Evolutionary conservation across 2,329 filamentous ascomycete species (phyloP), one percentile per base, ranked within the genome.

Genomic region (Gyromitra esculenta): DNA sequence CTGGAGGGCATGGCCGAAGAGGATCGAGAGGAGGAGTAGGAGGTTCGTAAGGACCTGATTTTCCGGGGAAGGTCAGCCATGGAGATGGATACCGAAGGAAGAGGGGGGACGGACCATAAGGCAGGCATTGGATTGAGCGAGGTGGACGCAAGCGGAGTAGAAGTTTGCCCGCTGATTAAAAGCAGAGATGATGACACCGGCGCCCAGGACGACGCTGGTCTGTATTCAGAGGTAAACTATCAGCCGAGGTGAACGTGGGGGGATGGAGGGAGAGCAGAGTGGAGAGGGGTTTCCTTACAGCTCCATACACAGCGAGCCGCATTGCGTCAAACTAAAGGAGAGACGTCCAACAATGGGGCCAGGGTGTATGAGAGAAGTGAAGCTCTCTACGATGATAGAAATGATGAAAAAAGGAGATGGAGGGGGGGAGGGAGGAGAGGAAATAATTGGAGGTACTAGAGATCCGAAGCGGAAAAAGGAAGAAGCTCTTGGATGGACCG

Each of bases 91-190:
- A 62, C 25, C 25, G 31, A 57, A 54, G 60, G 71, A 50, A 41
- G 37, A 18, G 63, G 54, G 13, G 31, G 60, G 43, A 84, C 88
- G 80, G 84, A 96, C 92, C 89, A 98, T 92, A 68, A 98, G 86
- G 83, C 95, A 98, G 81, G 96, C 91, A 85, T 96, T 98, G 84
- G 94, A 97, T 85, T 98, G 95, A 52, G 94, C 93, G 65, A 99
- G 89, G 85, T 98, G 97, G 63, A 99, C 96, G 85, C 94, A 96
- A 80, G 96, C 94, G 70, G 95, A 96, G 86, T 99, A 99, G 87
- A 98, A 99, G 85, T 99, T 99, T 79, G 96, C 91, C 79, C 96
- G 90, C 85, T 98, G 93, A 82, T 96, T 92, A 84, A 98, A 95
- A 78, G 96, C 95, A 82, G 94, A 96, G 75, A 97, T 85, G 77